Evolutionary conservation across 2,329 filamentous ascomycete genomes (phyloP), one percentile per base, ranked within the genome.

Genomic region (Penicillium sclerotigenum): DNA sequence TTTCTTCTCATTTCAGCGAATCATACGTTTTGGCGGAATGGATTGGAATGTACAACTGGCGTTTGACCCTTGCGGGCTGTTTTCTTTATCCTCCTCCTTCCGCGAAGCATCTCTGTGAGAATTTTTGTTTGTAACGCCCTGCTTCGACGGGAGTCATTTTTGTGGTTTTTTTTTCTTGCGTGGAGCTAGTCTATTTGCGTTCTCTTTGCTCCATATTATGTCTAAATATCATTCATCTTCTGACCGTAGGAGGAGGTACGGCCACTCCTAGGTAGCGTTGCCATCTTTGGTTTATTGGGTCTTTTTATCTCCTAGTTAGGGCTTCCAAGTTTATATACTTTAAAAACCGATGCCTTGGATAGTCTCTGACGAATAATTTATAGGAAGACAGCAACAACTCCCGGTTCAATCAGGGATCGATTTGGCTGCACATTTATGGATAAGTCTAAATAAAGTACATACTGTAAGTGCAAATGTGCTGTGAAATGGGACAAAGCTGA

Each of bases 1-100:
- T 65, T 65, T 60, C 48, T 65, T 60, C 46, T 54, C 49, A 54
- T 57, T 26, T 41, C 47, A 56, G 52, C 47, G 53, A 57, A 37
- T 50, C 31, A 33, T 38, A 37, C 26, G 37, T n/a, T 26, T 22
- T 38, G 40, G 16, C 33, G 13, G 34, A 47, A 38, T 40, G 41
- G 42, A 46, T 26, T 29, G 48, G 20, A 49, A 28, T 55, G 47
- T 52, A 52, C 28, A 48, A 54, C 43, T 46, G 53, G 53, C 28
- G 53, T 55, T 54, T 50, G 38, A 29, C 33, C 9, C 41, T 29
- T 52, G 29, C 31, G 24, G 26, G 26, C 5, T 37, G 31, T 54
- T 9, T 29, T 54, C 20, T 41, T 22, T 13, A n/a, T 45, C 13
- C 7, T 24, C 16, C 8, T 38, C 4, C 37, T 34, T 33, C n/a